These are phyloP conservation scores for Blumeriella jaapii DNA, from an alignment of 2,329 filamentous ascomycete genomes.

Conservation along the genomic window DNA sequence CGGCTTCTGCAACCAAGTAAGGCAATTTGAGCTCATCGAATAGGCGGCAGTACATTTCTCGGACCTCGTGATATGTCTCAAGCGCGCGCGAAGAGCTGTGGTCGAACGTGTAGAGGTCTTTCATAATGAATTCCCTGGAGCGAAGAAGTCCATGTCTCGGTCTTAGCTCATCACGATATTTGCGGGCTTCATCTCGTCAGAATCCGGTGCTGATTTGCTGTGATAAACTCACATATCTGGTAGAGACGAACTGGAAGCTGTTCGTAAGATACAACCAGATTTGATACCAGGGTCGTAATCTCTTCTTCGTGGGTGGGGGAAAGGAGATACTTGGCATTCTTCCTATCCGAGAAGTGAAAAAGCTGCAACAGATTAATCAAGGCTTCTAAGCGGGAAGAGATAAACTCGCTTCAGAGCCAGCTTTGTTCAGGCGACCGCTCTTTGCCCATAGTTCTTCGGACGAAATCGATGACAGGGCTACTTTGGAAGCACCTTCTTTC, in stretches of 20 bases:
- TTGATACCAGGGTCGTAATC: slow-evolving; percentile 71
- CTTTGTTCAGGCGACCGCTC: slow-evolving; percentile 67
- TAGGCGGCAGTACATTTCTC: slow-evolving; percentile 60
- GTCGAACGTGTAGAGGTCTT: slow-evolving; percentile 96
- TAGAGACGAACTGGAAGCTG: slow-evolving; percentile 79
- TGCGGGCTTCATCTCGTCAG: slow-evolving; percentile 47
- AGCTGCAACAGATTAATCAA: too few relatives aligned
- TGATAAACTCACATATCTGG: slow-evolving; percentile 57
- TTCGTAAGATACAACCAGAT: slow-evolving; percentile 69
- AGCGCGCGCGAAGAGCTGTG: slow-evolving; percentile 53
- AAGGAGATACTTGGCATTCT: slow-evolving; percentile 61
- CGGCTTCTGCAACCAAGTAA: slow-evolving; percentile 75
- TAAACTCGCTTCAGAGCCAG: slow-evolving; percentile 54
- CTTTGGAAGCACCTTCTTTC: slow-evolving; percentile 59
- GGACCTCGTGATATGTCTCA: slow-evolving; percentile 68
- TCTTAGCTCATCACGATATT: slow-evolving; percentile 86
- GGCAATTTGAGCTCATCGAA: slow-evolving; percentile 77
- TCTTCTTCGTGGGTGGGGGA: slow-evolving; percentile 96
- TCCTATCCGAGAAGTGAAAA: slow-evolving; percentile 71
- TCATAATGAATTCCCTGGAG: slow-evolving; percentile 91
- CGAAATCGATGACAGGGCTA: slow-evolving; percentile 76
- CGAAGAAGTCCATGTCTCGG: slow-evolving; percentile 81
- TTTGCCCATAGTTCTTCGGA: slow-evolving; percentile 73
- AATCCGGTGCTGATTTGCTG: background rate
- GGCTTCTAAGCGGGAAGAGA: too few relatives aligned